Evolutionary conservation across 768 basidiomycete species (phyloP).

Genomic region (Rubroboletus satanas): DNA sequence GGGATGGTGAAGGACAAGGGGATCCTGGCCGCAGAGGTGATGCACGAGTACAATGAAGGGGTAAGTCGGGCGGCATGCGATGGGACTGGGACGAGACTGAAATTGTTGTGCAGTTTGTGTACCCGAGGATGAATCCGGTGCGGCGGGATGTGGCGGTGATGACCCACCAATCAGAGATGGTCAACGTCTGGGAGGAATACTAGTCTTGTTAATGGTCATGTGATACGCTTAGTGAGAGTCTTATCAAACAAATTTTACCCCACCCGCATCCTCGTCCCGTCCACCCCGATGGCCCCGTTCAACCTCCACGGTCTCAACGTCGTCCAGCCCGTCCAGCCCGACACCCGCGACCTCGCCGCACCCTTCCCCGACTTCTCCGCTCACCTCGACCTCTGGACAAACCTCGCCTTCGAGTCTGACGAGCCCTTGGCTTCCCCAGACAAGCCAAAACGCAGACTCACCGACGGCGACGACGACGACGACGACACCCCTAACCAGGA

Average conservation of each 20-base stretch:
- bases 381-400: slow-evolving; percentile 82
- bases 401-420: slow-evolving; percentile 74
- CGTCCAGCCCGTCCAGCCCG: slow-evolving; percentile 50
- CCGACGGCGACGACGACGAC: slow-evolving; percentile 39
- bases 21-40: slow-evolving; percentile 72
- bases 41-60: slow-evolving; percentile 80
- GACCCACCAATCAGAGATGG: slow-evolving; percentile 81
- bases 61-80: slow-evolving; percentile 39
- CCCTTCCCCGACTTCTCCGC: slow-evolving; percentile 72
- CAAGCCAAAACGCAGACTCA: slow-evolving; percentile 34
- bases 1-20: slow-evolving; percentile 69
- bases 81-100: not conserved
- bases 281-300: slow-evolving; percentile 49
- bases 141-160: slow-evolving; percentile 77
- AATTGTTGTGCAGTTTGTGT: slow-evolving; percentile 61
- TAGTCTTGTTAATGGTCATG: slow-evolving; percentile 8
- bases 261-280: not conserved
- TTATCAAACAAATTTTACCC: slow-evolving; percentile 6
- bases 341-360: slow-evolving; percentile 53
- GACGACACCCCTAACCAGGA: slow-evolving; percentile 41
- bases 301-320: slow-evolving; percentile 79
- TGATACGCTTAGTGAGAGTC: slow-evolving; percentile 6
- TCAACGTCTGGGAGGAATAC: not conserved
- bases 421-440: slow-evolving; percentile 46
- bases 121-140: slow-evolving; percentile 74